Base-by-base conservation (phyloP, 352 stramenopile species). In the Phytopythium mirpurense region DNA sequence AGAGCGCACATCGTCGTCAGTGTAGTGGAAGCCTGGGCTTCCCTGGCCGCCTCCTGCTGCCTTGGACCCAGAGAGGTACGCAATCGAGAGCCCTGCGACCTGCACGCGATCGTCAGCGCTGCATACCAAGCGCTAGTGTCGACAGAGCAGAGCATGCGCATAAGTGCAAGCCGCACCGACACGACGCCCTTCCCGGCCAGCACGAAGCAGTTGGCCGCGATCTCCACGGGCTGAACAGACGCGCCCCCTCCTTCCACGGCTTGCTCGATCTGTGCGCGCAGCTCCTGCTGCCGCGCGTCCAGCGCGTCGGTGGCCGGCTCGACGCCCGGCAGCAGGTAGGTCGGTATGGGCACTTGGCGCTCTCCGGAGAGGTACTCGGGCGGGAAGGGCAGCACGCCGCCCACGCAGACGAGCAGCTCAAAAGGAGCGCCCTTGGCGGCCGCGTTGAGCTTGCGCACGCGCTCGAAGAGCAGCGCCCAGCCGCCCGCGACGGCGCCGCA, bases 401-500 rank as follows among this genome's bases (percentile, higher is more conserved):
- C 78, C 14, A 90, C 59, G 21, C 73, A 86, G 19, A 93, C 41
- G 3, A 93, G 70, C 36, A 72, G 61, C 35, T 88, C 71, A 43
- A 88, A 93, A 0, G 72, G 65, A 11, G 72, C 64, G 24, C 58
- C 64, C 54, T 87, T 89, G 7, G 70, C 58, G 0, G 65, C 48
- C 2, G 68, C 72, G 55, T 90, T 85, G 12, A 93, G 68, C 60
- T 90, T 91, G 24, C 75, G 63, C 44, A 70, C 73, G 55, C 83
- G 83, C 51, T 89, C 74, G 34, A 85, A 86, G 5, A 93, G 62
- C 51, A 76, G 50, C 49, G 72, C 46, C 83, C 83, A 93, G 15
- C 81, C 62, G 36, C 63, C 71, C 37, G 77, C 57, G 37, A 90
- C 76, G 16, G 76, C 70, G 1, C 83, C 83, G 51, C 83, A 84